These are phyloP conservation scores for Penicillium fuscoglaucum DNA, from an alignment of 2,329 filamentous ascomycete genomes.

Conservation along the genomic window DNA sequence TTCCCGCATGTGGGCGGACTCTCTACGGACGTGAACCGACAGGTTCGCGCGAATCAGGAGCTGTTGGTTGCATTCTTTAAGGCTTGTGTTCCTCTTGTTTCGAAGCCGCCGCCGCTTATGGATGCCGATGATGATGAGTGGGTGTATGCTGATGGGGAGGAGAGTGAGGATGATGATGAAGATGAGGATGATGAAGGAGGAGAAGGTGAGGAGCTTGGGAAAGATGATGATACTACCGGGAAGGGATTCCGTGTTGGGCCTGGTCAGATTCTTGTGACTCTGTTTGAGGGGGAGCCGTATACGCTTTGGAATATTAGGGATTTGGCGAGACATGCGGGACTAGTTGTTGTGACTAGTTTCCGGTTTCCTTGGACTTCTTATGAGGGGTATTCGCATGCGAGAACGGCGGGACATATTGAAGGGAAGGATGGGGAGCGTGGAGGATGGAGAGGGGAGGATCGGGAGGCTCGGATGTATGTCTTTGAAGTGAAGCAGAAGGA, in stretches of 20 bases:
- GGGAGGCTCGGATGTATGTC: conserved; percentile 49
- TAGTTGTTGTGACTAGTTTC: conserved; percentile 50
- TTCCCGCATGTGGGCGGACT: conserved; percentile 95
- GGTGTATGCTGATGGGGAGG: conserved; percentile 26
- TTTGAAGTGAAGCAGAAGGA: conserved; percentile 45
- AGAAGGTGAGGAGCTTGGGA: conserved; percentile 12
- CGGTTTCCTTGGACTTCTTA: conserved; percentile 51
- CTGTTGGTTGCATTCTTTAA: conserved; percentile 53
- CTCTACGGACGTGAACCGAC: conserved; percentile 87
- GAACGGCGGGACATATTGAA: conserved; percentile 49
- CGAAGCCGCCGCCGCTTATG: conserved; percentile 26
- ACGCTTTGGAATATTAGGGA: conserved; percentile 93
- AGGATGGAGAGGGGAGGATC: conserved; percentile 51
- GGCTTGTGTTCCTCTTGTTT: conserved; percentile 44
- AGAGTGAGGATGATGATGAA: conserved; percentile 20
- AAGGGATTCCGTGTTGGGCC: conserved; percentile 31
- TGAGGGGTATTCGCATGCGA: conserved; percentile 49
- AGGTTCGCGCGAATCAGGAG: conserved; percentile 85
- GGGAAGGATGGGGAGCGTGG: conserved; percentile 40
- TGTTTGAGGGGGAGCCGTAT: conserved; percentile 94
- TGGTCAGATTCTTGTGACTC: conserved; percentile 71
- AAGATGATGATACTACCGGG: conserved; percentile 19
- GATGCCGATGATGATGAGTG: conserved; percentile 26
- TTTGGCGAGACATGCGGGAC: conserved; percentile 69
- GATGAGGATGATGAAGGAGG: conserved; percentile 16